A percentile compares a stretch with the other conserved stretches of the same genome.
Evolutionary conservation across 257 asterid species (phyloP).

Genomic region (Leptodermis oblonga): DNA sequence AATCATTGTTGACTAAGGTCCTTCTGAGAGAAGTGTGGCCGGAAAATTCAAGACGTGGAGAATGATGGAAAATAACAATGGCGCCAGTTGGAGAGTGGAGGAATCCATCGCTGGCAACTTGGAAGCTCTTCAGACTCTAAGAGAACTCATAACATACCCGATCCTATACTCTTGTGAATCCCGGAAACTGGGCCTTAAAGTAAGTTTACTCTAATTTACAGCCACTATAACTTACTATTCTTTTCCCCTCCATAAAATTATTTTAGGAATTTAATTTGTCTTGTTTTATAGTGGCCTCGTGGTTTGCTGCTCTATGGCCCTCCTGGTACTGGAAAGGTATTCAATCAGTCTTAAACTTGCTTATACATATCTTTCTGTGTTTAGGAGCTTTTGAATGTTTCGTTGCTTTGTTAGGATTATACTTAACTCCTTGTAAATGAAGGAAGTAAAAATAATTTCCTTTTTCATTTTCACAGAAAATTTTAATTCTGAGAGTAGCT

Average conservation of each 20-base stretch:
- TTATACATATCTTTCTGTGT: not conserved
- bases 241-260: not conserved
- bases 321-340: slow-evolving; percentile 97
- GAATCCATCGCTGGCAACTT: slow-evolving; percentile 63
- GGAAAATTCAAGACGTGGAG: too few species aligned
- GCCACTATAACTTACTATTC: not conserved
- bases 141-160: slow-evolving; percentile 72
- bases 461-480: not conserved
- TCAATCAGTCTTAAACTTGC: not conserved
- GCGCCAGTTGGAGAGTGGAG: slow-evolving; percentile 56
- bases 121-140: slow-evolving; percentile 64
- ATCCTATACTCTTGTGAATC: slow-evolving; percentile 58
- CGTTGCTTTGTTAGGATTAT: not conserved
- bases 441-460: not conserved
- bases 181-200: slow-evolving; percentile 65
- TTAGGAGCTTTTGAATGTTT: not conserved
- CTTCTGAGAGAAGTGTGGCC: too few species aligned
- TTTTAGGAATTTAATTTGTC: not conserved
- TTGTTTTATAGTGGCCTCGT: slow-evolving; percentile 61
- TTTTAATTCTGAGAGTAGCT: not conserved
- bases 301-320: slow-evolving; percentile 96
- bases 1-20: too few species aligned
- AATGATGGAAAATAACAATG: slow-evolving; percentile 30
- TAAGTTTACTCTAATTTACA: slow-evolving; percentile 14
- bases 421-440: not conserved